Percentiles rank a stretch among this genome's conserved stretches.
These are phyloP conservation scores for Stevia rebaudiana DNA, from an alignment of 140 eudicot species.

Conservation along the genomic window DNA sequence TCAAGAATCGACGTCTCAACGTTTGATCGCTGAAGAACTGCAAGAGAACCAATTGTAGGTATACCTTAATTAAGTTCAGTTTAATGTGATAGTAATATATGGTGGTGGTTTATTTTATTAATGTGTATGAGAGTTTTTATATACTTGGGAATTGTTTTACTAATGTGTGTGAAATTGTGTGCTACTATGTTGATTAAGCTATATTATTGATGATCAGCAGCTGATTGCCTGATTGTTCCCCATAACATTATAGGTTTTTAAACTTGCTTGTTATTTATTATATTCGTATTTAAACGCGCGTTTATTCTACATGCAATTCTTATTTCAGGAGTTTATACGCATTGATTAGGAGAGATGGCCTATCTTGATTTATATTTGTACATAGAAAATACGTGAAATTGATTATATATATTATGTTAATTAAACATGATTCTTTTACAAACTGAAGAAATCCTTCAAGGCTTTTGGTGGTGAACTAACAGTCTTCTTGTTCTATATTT, in stretches of 20 bases:
- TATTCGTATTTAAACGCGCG: background rate
- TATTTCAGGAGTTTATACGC: background rate
- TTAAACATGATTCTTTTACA: background rate
- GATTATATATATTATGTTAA: conserved; percentile 3
- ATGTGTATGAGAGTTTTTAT: conserved; percentile 18
- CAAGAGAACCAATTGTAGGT: conserved; percentile 32
- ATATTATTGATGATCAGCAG: conserved; percentile 9
- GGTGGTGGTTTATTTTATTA: conserved; percentile 25
- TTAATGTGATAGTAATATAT: conserved; percentile 18
- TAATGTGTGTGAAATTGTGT: conserved; percentile 24
- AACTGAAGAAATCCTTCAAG: background rate
- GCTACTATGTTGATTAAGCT: conserved; percentile 26
- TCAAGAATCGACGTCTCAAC: background rate
- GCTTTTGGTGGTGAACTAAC: background rate
- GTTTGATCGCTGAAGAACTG: conserved; percentile 21
- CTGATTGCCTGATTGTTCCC: conserved; percentile 15
- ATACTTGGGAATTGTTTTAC: conserved; percentile 16
- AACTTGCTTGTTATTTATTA: no score
- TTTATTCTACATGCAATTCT: background rate
- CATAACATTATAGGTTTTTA: no score
- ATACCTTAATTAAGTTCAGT: conserved; percentile 14
- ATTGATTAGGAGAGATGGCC: background rate
- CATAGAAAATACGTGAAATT: background rate
- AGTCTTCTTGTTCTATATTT: background rate
- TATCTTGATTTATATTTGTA: background rate